Percentiles rank a stretch among this genome's conserved stretches.
Conservation (phyloP, 2,329 filamentous ascomycete genomes). For the Mollisiaceae sp. region DNA sequence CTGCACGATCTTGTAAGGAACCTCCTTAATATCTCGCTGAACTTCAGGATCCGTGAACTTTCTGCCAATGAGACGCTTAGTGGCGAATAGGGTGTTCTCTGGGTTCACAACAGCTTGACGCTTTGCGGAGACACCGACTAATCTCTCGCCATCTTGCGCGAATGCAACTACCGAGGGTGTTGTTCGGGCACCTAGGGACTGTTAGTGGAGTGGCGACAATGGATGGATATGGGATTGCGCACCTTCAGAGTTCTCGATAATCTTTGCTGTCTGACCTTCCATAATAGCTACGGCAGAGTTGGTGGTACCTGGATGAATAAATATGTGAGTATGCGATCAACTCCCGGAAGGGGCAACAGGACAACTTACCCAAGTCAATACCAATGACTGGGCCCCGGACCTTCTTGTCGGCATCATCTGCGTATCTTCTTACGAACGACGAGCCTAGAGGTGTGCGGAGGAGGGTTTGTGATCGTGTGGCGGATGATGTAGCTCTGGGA, state of each 20-base stretch:
- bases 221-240: constrained; percentile 41
- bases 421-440: constrained; percentile 79
- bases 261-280: constrained; percentile 94
- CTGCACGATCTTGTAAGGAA: constrained; percentile 98
- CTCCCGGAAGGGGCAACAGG: constrained; percentile 16
- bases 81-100: constrained; percentile 97
- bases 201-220: constrained; percentile 25
- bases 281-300: constrained; percentile 97
- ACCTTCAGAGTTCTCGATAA: constrained; percentile 98
- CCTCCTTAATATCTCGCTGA: constrained; percentile 95
- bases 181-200: constrained; percentile 74
- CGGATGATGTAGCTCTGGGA: constrained; percentile 74
- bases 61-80: constrained; percentile 97
- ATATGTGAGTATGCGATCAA: constrained; percentile 33
- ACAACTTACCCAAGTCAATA: constrained; percentile 88
- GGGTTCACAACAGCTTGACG: constrained; percentile 98
- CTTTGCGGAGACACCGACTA: constrained; percentile 97
- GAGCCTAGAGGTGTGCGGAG: constrained; percentile 73
- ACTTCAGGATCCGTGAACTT: constrained; percentile 95
- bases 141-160: constrained; percentile 90
- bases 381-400: constrained; percentile 95
- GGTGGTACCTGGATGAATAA: constrained; percentile 69
- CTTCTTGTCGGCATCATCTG: constrained; percentile 77
- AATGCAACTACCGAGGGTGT: constrained; percentile 96
- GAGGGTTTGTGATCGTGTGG: constrained; percentile 69